These are phyloP conservation scores for Prunus persica DNA, from an alignment of 306 rosid species.

Conservation along the genomic window DNA sequence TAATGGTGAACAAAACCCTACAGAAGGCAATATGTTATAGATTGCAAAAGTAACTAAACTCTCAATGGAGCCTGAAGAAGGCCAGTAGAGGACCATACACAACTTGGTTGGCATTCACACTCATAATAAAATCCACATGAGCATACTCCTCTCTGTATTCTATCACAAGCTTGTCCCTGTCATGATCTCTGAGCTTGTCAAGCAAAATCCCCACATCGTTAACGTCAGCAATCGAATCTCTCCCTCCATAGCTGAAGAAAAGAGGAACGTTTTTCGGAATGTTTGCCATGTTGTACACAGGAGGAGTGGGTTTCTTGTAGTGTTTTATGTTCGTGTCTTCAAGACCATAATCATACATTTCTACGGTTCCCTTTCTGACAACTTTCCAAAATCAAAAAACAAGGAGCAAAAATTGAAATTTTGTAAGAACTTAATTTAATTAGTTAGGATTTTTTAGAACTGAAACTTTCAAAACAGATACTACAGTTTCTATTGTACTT, in stretches of 20 bases:
- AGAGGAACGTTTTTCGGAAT: constrained; percentile 62
- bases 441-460: not conserved
- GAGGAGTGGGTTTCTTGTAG: constrained; percentile 56
- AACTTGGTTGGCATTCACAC: constrained; percentile 49
- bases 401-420: not conserved
- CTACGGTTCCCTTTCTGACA: constrained; percentile 48
- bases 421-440: too few species aligned
- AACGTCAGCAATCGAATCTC: constrained; percentile 53
- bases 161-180: constrained; percentile 52
- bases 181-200: constrained; percentile 43
- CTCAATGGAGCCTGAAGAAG: constrained; percentile 55
- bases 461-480: not conserved
- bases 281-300: constrained; percentile 47
- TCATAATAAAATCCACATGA: constrained; percentile 66
- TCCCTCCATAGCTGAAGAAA: constrained; percentile 61
- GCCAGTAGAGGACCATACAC: constrained; percentile 55
- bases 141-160: constrained; percentile 59
- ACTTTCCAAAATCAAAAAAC: constrained; percentile 30
- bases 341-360: constrained; percentile 51
- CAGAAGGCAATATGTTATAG: too few species aligned
- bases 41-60: not conserved
- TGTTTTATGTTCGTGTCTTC: constrained; percentile 30
- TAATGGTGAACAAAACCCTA: too few species aligned
- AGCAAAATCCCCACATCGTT: constrained; percentile 47
- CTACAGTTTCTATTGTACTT: not conserved